Evolutionary conservation across 116 monocot genomes (phyloP), one percentile per base, ranked within the genome.

Genomic region (Thalassia testudinum): DNA sequence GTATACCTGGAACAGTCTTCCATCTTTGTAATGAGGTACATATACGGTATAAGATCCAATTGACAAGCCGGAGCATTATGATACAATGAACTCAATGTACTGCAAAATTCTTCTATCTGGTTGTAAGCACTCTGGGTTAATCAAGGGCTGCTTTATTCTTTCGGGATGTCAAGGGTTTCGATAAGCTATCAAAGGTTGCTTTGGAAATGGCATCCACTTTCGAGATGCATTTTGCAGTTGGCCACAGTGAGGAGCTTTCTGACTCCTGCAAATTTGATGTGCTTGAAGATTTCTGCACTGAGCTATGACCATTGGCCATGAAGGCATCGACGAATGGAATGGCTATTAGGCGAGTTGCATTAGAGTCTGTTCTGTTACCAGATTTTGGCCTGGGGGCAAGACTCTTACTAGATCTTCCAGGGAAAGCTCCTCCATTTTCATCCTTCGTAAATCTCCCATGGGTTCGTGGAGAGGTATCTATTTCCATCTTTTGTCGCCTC

Each of bases 141-240:
- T 78, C 78, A 18, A 73, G 37, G 27, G 78, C 78, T 48, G 78
- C 60, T 69, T 78, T 78, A 56, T 59, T 77, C 24, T 43, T 61
- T 57, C 72, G 37, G 30, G 24, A 12, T 27, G 61, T 24, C 45
- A 72, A 43, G 13, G 71, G 71, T 28, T 77, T 77, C 0, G 63
- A 68, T 24, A 77, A 64, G 2, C 77, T 67, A 72, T 77, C 69
- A 66, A 69, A 70, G 38, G 66, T 56, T 20, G 73, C 66, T 24
- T 58, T 64, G 45, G 72, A 17, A 21, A 77, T 60, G 15, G 57
- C 56, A 58, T 78, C 65, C 13, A 61, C 12, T 19, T 75, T 75
- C 47, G 62, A 55, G 26, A 54, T 44, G 72, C 78, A 72, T 52
- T 67, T 76, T 27, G 58, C 42, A 26, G 72, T 27, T 1, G 61